Conservation (phyloP, 495 filamentous ascomycete species). For the Venustampulla echinocandica region DNA sequence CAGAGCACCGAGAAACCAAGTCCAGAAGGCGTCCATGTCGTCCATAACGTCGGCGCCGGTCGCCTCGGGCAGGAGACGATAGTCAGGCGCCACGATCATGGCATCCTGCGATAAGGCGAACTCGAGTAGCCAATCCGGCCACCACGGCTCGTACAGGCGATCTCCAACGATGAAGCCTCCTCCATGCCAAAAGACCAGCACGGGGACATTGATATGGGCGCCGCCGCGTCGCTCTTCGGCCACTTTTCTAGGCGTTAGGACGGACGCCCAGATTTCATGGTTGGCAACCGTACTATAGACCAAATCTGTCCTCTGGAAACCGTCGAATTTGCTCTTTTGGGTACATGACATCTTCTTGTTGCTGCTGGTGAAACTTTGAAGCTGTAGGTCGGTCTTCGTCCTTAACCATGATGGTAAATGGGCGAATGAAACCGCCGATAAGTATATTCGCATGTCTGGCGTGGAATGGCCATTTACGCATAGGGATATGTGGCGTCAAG, state of each 20-base stretch:
- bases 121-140: slow-evolving; percentile 1
- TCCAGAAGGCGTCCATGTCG: slow-evolving; percentile 42
- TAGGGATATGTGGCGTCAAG: too few relatives aligned
- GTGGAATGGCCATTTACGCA: too few relatives aligned
- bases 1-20: slow-evolving; percentile 28
- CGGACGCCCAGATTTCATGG: neutral
- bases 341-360: too few relatives aligned
- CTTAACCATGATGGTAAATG: too few relatives aligned
- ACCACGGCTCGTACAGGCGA: slow-evolving; percentile 4
- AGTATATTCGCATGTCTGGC: too few relatives aligned
- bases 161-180: slow-evolving; percentile 6
- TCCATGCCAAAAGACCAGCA: slow-evolving; percentile 8
- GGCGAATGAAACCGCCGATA: too few relatives aligned
- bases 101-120: slow-evolving; percentile 18
- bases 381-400: too few relatives aligned
- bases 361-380: too few relatives aligned
- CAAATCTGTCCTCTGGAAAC: neutral
- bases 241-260: slow-evolving; percentile 4
- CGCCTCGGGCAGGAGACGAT: slow-evolving; percentile 42
- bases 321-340: neutral
- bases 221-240: too few relatives aligned
- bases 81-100: slow-evolving; percentile 36
- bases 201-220: neutral
- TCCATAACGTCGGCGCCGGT: slow-evolving; percentile 35
- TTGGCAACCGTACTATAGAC: neutral